Conservation (phyloP, 805 yeast genomes). For the Wickerhamiella alocasiicola region DNA sequence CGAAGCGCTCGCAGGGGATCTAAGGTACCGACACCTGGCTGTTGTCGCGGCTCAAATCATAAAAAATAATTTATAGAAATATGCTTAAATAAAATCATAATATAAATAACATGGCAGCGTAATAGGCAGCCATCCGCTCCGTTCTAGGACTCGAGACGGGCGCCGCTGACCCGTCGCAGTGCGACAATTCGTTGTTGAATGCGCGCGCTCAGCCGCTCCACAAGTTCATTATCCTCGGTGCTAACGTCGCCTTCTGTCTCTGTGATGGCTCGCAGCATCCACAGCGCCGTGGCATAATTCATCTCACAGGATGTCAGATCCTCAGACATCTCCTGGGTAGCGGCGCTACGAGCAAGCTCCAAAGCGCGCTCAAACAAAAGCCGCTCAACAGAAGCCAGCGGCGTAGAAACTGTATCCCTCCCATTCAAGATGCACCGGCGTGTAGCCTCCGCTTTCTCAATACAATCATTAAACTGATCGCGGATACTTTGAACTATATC, state of each 20-base stretch:
- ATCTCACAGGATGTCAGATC: slow-evolving; percentile 69
- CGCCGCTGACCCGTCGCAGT: slow-evolving; percentile 25
- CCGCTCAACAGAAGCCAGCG: slow-evolving; percentile 52
- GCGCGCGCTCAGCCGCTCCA: slow-evolving; percentile 69
- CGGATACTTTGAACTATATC: slow-evolving; percentile 81
- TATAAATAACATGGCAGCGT: too few species aligned
- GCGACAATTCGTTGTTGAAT: slow-evolving; percentile 70
- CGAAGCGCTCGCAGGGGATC: too few species aligned
- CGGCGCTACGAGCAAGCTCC: slow-evolving; percentile 86
- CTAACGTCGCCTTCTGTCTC: slow-evolving; percentile 44
- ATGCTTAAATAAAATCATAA: too few species aligned
- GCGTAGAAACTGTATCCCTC: slow-evolving; percentile 13
- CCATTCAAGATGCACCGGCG: slow-evolving; percentile 33
- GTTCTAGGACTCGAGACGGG: too few species aligned
- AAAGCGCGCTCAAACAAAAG: slow-evolving; percentile 84
- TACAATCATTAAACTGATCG: slow-evolving; percentile 73
- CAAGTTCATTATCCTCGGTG: slow-evolving; percentile 58
- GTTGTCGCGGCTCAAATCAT: too few species aligned
- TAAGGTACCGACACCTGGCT: too few species aligned
- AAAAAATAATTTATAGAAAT: too few species aligned
- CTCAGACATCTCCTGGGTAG: slow-evolving; percentile 63
- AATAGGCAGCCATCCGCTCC: too few species aligned
- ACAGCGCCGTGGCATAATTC: slow-evolving; percentile 79
- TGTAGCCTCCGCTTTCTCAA: slow-evolving; percentile 77
- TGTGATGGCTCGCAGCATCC: slow-evolving; percentile 87